phyloP scores from a whole-genome alignment of 768 basidiomycete species.

The Calocybe cyanea region DNA sequence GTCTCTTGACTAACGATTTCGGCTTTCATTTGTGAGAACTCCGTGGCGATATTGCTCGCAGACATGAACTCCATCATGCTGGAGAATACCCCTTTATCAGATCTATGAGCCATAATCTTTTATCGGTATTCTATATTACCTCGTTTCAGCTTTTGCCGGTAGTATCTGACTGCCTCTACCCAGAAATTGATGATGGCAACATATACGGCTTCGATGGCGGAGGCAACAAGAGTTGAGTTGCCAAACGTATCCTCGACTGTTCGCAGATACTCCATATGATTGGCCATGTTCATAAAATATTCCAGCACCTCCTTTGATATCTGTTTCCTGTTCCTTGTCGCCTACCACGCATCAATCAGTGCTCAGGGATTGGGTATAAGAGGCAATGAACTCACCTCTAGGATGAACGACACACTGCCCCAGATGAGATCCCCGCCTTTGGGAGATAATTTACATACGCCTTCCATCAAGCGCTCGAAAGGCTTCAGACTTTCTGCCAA shows the following conservation, averaged over 20 bases:
- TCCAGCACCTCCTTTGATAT: slow-evolving; percentile 2
- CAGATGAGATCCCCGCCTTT: slow-evolving; percentile 2
- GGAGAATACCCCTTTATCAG: not conserved
- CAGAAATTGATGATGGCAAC: slow-evolving; percentile 8
- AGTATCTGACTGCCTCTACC: slow-evolving; percentile 8
- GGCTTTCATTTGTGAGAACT: not conserved
- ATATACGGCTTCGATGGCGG: slow-evolving; percentile 8
- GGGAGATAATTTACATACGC: slow-evolving; percentile 1
- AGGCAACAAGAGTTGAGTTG: not conserved
- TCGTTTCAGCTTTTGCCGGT: slow-evolving; percentile 2
- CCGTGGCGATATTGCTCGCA: slow-evolving; percentile 1
- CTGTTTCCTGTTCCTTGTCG: slow-evolving; percentile 1
- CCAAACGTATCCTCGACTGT: slow-evolving; percentile 1
- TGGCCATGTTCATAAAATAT: slow-evolving; percentile 7
- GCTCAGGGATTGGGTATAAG: not conserved
- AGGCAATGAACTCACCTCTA: not conserved
- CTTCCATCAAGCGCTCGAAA: slow-evolving; percentile 1
- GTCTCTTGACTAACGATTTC: not conserved
- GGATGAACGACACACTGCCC: slow-evolving; percentile 5
- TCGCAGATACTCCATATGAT: slow-evolving; percentile 1
- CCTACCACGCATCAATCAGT: not conserved
- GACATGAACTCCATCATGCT: not conserved
- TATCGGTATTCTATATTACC: not conserved
- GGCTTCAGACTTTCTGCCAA: not conserved
- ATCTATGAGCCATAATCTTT: not conserved